Evolutionary conservation across 495 filamentous ascomycete genomes (phyloP), one percentile per base, ranked within the genome.

Genomic region (Entonaema liquescens): DNA sequence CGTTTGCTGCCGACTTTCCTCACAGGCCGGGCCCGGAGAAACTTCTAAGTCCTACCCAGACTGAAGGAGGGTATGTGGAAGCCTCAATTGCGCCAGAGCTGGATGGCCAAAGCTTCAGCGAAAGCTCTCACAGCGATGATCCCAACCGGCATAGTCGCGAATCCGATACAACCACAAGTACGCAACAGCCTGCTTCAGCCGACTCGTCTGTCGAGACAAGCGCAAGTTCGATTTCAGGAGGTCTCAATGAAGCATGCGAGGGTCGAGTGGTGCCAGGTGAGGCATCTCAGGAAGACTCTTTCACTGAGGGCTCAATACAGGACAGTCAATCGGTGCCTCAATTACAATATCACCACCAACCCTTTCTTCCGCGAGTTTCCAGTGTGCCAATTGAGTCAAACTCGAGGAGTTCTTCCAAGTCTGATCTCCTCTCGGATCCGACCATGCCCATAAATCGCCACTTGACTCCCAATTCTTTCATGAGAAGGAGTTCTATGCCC

Each of bases 281-380:
- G 40, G 74, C 70, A n/a, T 83, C 79, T 17, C 76, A 73, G n/a
- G 80, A 81, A 53, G 82, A 79, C 53, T 83, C 82, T 15, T 53
- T 83, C 42, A 74, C 79, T 38, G 79, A 82, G 33, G 77, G 77
- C n/a, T 72, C 70, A 25, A 72, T 76, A 31, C 61, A 73, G 9
- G 80, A 67, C 11, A 71, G 76, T 38, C 78, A 81, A 29, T 74
- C 79, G 5, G 82, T 87, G n/a, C 85, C 84, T 5, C 83, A 82
- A 65, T 74, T 88, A 38, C 84, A 87, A 64, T 89, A 89, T 70
- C 84, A 88, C 67, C 85, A 88, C 62, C 83, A 84, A 62, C 77
- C 67, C 67, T 80, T 72, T 63, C 81, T 81, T 50, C 78, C 78
- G 12, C 76, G 81, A 6, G 77, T 81, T 23, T 68, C 76, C 5